phyloP scores from a whole-genome alignment of 176 grass and related monocot genomes.

The Raddia distichophylla region DNA sequence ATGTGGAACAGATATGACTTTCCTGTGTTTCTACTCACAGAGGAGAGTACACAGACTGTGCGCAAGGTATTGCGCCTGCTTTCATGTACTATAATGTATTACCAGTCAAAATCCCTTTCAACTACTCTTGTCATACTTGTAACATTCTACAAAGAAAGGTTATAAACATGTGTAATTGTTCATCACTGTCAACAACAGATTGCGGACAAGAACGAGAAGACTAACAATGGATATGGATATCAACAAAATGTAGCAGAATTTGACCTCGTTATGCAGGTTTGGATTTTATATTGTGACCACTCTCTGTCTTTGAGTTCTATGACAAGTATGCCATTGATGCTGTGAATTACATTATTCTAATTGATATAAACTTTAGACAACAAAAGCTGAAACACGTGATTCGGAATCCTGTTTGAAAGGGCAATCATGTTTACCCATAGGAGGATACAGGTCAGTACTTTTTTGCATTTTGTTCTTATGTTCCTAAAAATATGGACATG shows the following conservation, averaged over 20 bases:
- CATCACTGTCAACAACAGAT: conserved; percentile 45
- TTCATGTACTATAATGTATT: background rate
- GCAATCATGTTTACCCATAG: conserved; percentile 85
- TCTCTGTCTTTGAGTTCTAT: conserved; percentile 18
- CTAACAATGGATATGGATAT: conserved; percentile 50
- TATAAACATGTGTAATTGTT: conserved; percentile 22
- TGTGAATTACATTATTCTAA: conserved; percentile 37
- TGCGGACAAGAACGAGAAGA: conserved; percentile 61
- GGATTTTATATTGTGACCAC: background rate
- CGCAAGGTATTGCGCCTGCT: conserved; percentile 57
- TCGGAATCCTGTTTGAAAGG: conserved; percentile 87
- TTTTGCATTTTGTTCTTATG: conserved; percentile 23
- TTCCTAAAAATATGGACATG: conserved; percentile 20
- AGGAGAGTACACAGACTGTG: conserved; percentile 61
- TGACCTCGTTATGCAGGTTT: conserved; percentile 98
- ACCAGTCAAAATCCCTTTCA: conserved; percentile 9
- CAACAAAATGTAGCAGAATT: conserved; percentile 90
- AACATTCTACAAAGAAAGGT: conserved; percentile 1
- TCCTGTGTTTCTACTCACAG: conserved; percentile 88
- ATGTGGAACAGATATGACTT: conserved; percentile 89
- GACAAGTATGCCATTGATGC: conserved; percentile 19
- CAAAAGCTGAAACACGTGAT: conserved; percentile 75
- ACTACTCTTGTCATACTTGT: background rate
- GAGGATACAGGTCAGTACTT: conserved; percentile 79
- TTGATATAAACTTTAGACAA: conserved; percentile 64